A percentile compares a stretch with the other conserved stretches of the same genome.
These are phyloP conservation scores for Ormosia semicastrata DNA, from an alignment of 306 rosid species.

Conservation along the genomic window DNA sequence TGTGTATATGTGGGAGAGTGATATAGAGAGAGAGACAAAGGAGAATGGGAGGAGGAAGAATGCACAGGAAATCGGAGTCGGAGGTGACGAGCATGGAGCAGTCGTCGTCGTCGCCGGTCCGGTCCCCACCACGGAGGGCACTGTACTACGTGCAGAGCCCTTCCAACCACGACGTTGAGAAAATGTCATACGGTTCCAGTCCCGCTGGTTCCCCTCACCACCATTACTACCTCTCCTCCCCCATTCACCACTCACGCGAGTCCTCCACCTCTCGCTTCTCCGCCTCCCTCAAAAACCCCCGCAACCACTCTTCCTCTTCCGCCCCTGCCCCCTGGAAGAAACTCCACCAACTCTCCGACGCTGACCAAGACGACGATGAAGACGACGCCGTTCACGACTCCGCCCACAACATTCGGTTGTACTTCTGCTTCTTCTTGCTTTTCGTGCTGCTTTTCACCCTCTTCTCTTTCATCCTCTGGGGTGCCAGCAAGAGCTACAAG, in stretches of 20 bases:
- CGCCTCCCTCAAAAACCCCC: conserved; percentile 70
- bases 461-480: conserved; percentile 85
- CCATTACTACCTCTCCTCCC: conserved; percentile 75
- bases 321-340: conserved; percentile 58
- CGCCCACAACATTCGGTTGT: conserved; percentile 44
- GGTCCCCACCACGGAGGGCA: conserved; percentile 82
- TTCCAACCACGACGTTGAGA: conserved; percentile 85
- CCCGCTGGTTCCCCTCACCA: conserved; percentile 75
- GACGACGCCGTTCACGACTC: background rate
- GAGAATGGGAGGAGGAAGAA: conserved; percentile 17
- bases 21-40: background rate
- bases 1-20: background rate
- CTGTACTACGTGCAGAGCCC: conserved; percentile 95
- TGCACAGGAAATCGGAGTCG: conserved; percentile 87
- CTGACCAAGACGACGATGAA: conserved; percentile 20
- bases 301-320: conserved; percentile 16
- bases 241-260: conserved; percentile 94
- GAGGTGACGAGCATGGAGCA: conserved; percentile 81
- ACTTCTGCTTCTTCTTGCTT: conserved; percentile 50
- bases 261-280: conserved; percentile 94
- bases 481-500: conserved; percentile 72
- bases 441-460: conserved; percentile 54
- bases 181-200: conserved; percentile 92
- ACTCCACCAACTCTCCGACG: conserved; percentile 35
- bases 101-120: conserved; percentile 51